Base-by-base conservation (phyloP, 1,139 yeast species). In the Pichia sp. region DNA sequence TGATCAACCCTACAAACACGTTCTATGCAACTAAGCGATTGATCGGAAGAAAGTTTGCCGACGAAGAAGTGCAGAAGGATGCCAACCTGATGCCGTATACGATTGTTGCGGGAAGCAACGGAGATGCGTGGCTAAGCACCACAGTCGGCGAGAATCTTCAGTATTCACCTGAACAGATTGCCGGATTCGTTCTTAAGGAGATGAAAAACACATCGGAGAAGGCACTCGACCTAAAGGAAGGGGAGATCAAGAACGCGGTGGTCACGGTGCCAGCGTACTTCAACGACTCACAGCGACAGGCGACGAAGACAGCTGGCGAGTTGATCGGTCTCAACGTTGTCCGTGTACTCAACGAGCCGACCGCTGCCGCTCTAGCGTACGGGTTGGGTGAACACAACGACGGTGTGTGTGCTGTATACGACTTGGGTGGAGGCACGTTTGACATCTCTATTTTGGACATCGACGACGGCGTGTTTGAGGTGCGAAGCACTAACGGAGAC, bases 391-490 rank as follows among this genome's bases (percentile, higher is more conserved):
- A 82, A 62, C 75, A 78, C 64, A 76, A 78, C 51, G 84, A 81
- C 64, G 90, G 90, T 7, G 70, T 80, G 15, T 79, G 86, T 45
- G 93, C 93, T 0, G 93, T 87, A 11, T 87, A 83, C 67, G 95
- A 87, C 71, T 74, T 87, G 53, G 95, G 95, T 56, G 95, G 95
- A 30, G 95, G 95, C 36, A 87, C 95, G 1, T 87, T 87, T 72
- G 95, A 87, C 69, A 85, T 87, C 34, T 86, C 93, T 1, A 81
- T 87, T 50, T 72, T 87, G 61, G 93, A 87, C 66, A 86, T 87
- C 51, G 93, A 86, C 62, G 87, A 82, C 64, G 92, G 92, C 15
- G 90, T 87, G 4, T 87, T 87, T 70, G 93, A 87, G 68, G 95
- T 87, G 2, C 72, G 87, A 60, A 82, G 93, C 32, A 87, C 95